Conservation (phyloP, 2,329 filamentous ascomycete genomes). For the Pseudocercospora eumusae region DNA sequence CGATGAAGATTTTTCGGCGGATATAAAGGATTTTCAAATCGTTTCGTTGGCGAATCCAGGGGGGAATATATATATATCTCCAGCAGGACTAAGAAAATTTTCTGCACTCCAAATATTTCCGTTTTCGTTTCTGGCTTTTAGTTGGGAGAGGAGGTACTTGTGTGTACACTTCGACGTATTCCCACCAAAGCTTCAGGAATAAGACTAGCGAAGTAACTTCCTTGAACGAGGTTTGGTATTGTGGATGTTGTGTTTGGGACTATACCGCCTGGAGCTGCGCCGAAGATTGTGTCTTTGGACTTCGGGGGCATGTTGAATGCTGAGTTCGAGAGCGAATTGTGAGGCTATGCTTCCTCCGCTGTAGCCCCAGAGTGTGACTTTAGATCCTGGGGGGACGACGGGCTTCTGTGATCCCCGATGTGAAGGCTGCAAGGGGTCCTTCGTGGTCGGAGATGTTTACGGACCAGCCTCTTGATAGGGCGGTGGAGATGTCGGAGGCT, state of each 20-base stretch:
- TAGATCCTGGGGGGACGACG: conserved; percentile 37
- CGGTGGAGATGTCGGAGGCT: conserved; percentile 18
- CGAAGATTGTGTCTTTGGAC: conserved; percentile 24
- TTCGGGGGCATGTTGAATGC: conserved; percentile 36
- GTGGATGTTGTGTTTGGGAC: conserved; percentile 36
- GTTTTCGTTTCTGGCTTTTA: background rate
- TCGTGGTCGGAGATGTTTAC: conserved; percentile 35
- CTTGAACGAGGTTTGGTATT: conserved; percentile 30
- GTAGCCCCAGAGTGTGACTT: conserved; percentile 50
- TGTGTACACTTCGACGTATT: conserved; percentile 22
- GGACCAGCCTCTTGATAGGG: conserved; percentile 31
- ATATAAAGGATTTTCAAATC: conserved; percentile 45
- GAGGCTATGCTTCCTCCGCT: conserved; percentile 56
- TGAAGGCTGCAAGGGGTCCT: conserved; percentile 34
- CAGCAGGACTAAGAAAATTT: no score
- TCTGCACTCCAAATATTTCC: conserved; percentile 1
- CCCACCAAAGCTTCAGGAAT: conserved; percentile 31
- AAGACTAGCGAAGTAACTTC: conserved; percentile 32
- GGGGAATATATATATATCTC: no score
- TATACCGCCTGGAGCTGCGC: conserved; percentile 38
- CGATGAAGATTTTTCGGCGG: no score
- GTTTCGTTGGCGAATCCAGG: conserved; percentile 31
- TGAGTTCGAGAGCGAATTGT: conserved; percentile 44
- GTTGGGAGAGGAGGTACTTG: conserved; percentile 4
- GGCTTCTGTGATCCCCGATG: conserved; percentile 30